Base-by-base conservation (phyloP, 169 alveolate species). In the Babesia caballi region DNA sequence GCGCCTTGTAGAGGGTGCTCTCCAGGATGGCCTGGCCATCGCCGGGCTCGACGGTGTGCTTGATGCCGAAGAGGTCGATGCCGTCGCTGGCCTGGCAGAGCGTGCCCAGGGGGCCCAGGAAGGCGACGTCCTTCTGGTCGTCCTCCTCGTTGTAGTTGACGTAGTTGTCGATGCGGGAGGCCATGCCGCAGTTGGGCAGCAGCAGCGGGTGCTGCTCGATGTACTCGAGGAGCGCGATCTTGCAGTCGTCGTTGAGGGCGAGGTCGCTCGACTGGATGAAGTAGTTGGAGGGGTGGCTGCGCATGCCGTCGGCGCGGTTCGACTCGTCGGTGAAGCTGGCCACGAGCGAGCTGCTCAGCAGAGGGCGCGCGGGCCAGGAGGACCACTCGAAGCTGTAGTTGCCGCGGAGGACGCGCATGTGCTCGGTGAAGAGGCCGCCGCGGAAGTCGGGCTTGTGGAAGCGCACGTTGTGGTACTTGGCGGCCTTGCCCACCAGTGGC, bases 361-460 rank as follows among this genome's bases (percentile, higher is more conserved):
- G 27, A 5, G 92, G 92, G 21, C 68, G 52, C 30, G 59, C 89
- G 17, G 78, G 67, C 77, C 92, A 86, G 6, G 78, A 36, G 25
- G 85, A 61, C 58, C 84, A 82, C 36, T 83, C 85, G n/a, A 67
- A 47, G 51, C 72, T 75, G 68, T 49, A 82, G 25, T 69, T 61
- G 42, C 83, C 85, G 82, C 74, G 67, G 42, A 28, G 56, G 57
- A 58, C 86, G 47, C 78, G 81, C 74, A 25, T 5, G 38, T 73
- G 84, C 40, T 44, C 75, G 23, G 36, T 3, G 42, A 67, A 67
- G 27, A 77, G 32, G 0, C 75, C 78, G 0, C 61, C 28, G n/a
- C 95, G 90, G 65, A 91, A 84, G 58, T 91, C 95, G 3, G 89
- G 83, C 38, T 82, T 80, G 75, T 91, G 95, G 72, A 91, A 91